Base-by-base conservation (phyloP, 108 stramenopile genomes). In the Parietichytrium sp. region DNA sequence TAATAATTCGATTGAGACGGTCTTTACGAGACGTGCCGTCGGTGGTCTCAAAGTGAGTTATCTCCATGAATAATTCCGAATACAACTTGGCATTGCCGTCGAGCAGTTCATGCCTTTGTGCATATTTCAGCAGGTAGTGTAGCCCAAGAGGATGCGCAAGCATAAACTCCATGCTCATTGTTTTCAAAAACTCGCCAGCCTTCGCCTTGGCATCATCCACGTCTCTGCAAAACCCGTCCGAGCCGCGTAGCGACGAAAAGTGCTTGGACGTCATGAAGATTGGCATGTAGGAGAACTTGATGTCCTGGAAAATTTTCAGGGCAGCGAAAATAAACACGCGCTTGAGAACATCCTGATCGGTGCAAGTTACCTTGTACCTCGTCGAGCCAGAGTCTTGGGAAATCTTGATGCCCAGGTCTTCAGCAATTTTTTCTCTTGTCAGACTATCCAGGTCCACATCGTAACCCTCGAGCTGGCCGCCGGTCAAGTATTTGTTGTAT, bases 271-370 rank as follows among this genome's bases (percentile, higher is more conserved):
- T 72, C 38, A 72, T 72, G 42, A 72, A 72, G 10, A 42, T 42
- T 13, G 61, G 61, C 10, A 72, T 33, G 20, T 72, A 72, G 38
- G 36, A 33, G 61, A 72, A 72, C 45, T 72, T 72, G 0, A 72
- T n/a, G 23, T 72, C 38, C 2, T 72, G 61, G 20, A 72, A 72
- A 8, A 42, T 72, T 42, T 72, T 72, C 61, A 72, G 36, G 61
- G 38, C 42, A 6, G 61, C 61, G 6, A 72, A 27, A 12, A 72
- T 33, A 72, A 72, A 72, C 10, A 42, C 33, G 33, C 61, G 33
- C 6, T 42, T 33, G 1, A 72, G 20, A 25, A 27, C 20, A 20
- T 72, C 61, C 6, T 33, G 6, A 45, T 36, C 23, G 23, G 61
- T 45, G 61, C 61, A 72, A 23, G 38, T 45, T 42, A 72, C 61